phyloP scores from a whole-genome alignment of 495 filamentous ascomycete genomes.

The Podospora anserina region DNA sequence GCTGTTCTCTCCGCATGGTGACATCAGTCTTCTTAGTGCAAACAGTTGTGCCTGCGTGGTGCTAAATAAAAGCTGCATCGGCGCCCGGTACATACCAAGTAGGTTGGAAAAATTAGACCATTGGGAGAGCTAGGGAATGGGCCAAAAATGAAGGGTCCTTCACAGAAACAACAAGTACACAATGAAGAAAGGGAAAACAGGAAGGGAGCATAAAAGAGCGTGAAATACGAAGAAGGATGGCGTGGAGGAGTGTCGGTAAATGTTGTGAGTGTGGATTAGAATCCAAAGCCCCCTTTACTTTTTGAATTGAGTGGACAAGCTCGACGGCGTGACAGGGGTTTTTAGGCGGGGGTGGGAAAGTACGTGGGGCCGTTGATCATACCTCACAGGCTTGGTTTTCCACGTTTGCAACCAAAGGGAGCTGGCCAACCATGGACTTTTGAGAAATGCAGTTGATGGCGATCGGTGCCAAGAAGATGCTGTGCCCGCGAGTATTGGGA shows the following conservation, averaged over 20 bases:
- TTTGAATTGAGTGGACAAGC: background rate
- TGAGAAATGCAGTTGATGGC: slow-evolving; percentile 4
- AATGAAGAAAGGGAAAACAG: background rate
- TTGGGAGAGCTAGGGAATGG: background rate
- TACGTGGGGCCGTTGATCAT: slow-evolving; percentile 24
- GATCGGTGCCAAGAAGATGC: slow-evolving; percentile 22
- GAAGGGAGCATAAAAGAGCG: background rate
- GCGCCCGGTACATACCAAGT: slow-evolving; percentile 3
- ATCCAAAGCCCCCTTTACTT: slow-evolving; percentile 1
- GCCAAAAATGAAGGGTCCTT: background rate
- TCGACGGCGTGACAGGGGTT: slow-evolving; percentile 9
- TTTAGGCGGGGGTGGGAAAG: slow-evolving; percentile 1
- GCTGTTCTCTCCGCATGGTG: background rate
- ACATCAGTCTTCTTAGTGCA: background rate
- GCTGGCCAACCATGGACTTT: background rate
- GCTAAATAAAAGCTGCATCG: slow-evolving; percentile 1
- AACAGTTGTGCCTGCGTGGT: background rate
- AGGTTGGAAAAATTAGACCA: background rate
- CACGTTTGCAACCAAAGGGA: slow-evolving; percentile 2
- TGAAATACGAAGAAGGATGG: background rate
- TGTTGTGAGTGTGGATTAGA: slow-evolving; percentile 1
- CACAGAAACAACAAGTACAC: background rate
- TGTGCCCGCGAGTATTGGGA: background rate
- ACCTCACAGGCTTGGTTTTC: slow-evolving; percentile 16
- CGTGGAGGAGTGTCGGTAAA: background rate